These are phyloP conservation scores for Sporisorium graminicola DNA, from an alignment of 1,284 basidiomycete genomes.

Conservation along the genomic window DNA sequence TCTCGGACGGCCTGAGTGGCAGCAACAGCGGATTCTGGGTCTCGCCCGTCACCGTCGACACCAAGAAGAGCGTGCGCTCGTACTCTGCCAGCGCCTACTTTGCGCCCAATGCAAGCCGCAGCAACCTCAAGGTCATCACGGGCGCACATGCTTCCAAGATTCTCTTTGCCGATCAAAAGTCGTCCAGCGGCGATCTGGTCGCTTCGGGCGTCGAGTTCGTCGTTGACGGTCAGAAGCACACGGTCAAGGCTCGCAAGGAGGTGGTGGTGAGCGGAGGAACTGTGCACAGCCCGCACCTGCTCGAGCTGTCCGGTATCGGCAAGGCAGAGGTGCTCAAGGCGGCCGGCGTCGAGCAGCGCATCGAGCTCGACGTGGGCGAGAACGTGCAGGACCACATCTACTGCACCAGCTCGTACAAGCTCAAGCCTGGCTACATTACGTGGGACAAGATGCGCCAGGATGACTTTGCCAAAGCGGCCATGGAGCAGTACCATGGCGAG, in stretches of 20 bases:
- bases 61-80: slow-evolving; percentile 43
- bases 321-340: slow-evolving; percentile 40
- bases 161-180: slow-evolving; percentile 24
- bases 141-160: slow-evolving; percentile 54
- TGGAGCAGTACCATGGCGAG: slow-evolving; percentile 52
- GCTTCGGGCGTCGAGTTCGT: slow-evolving; percentile 66
- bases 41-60: slow-evolving; percentile 40
- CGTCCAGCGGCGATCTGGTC: slow-evolving; percentile 24
- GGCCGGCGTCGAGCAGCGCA: slow-evolving; percentile 37
- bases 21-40: slow-evolving; percentile 59
- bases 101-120: slow-evolving; percentile 39
- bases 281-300: slow-evolving; percentile 70
- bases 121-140: slow-evolving; percentile 56
- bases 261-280: slow-evolving; percentile 73
- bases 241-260: slow-evolving; percentile 70
- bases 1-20: slow-evolving; percentile 42
- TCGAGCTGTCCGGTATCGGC: slow-evolving; percentile 60
- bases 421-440: slow-evolving; percentile 53
- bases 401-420: slow-evolving; percentile 68
- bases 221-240: slow-evolving; percentile 53
- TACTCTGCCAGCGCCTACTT: slow-evolving; percentile 56
- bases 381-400: slow-evolving; percentile 73
- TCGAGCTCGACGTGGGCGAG: slow-evolving; percentile 71
- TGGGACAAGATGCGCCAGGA: slow-evolving; percentile 60
- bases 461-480: slow-evolving; percentile 56